phyloP scores from a whole-genome alignment of 495 filamentous ascomycete genomes.

The Neurospora sp. region DNA sequence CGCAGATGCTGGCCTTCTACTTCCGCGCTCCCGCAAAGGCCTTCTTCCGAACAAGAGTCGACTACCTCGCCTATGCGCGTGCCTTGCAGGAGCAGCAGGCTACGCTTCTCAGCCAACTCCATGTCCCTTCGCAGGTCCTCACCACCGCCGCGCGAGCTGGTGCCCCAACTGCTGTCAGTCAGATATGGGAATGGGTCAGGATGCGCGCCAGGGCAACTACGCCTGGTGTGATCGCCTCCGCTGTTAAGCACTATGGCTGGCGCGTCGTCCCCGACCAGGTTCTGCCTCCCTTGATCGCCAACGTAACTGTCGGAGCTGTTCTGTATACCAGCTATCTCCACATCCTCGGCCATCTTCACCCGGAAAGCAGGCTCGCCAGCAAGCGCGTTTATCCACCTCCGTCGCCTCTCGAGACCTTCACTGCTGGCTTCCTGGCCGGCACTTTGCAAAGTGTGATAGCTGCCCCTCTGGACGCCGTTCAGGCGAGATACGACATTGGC shows the following conservation, averaged over 20 bases:
- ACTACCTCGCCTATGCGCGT: conserved; percentile 53
- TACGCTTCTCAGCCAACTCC: not conserved
- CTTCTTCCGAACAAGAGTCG: conserved; percentile 80
- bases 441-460: conserved; percentile 70
- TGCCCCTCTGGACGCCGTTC: conserved; percentile 80
- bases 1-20: conserved; percentile 76
- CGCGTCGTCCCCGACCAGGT: conserved; percentile 80
- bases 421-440: conserved; percentile 69
- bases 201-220: conserved; percentile 63
- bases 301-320: conserved; percentile 74
- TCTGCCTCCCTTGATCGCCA: conserved; percentile 75
- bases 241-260: conserved; percentile 74
- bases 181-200: conserved; percentile 31
- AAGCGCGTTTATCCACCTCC: conserved; percentile 73
- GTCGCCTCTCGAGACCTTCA: conserved; percentile 52
- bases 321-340: conserved; percentile 86
- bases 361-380: conserved; percentile 54
- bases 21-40: conserved; percentile 82
- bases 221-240: conserved; percentile 68
- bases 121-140: not conserved
- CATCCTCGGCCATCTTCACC: conserved; percentile 59
- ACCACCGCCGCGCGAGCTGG: conserved; percentile 1
- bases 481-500: conserved; percentile 58
- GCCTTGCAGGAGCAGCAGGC: conserved; percentile 28
- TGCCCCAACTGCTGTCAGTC: conserved; percentile 1